Evolutionary conservation across 2,329 filamentous ascomycete species (phyloP).

Genomic region (Fonsecaea multimorphosa): DNA sequence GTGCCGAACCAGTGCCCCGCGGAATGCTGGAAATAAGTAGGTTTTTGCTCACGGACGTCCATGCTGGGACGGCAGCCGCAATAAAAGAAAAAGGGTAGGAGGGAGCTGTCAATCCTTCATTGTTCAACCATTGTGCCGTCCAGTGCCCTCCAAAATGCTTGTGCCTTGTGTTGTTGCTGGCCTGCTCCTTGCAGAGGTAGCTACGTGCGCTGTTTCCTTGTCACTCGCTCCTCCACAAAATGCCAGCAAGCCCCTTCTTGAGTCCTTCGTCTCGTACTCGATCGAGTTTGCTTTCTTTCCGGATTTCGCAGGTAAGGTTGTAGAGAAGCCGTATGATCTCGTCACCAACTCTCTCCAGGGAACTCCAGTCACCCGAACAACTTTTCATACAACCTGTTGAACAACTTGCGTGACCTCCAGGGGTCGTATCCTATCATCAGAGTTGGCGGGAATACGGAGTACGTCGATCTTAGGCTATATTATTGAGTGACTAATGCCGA

Average conservation of each 20-base stretch:
- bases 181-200: constrained; percentile 12
- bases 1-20: constrained; percentile 9
- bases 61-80: background rate
- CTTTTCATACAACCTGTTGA: constrained; percentile 66
- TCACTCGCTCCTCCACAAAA: constrained; percentile 26
- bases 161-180: background rate
- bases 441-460: constrained; percentile 70
- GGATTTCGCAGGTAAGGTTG: constrained; percentile 55
- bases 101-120: background rate
- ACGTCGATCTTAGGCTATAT: background rate
- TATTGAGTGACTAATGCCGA: background rate
- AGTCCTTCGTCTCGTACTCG: constrained; percentile 59
- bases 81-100: constrained; percentile 4
- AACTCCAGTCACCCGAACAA: constrained; percentile 62
- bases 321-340: constrained; percentile 8
- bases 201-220: constrained; percentile 22
- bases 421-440: constrained; percentile 66
- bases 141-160: constrained; percentile 14
- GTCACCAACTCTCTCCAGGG: constrained; percentile 44
- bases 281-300: constrained; percentile 61
- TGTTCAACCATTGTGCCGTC: background rate
- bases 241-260: constrained; percentile 39
- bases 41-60: background rate
- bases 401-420: constrained; percentile 61
- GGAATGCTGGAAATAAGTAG: constrained; percentile 16